Percentiles rank a stretch among this genome's conserved stretches.
Conservation (phyloP, 2,329 filamentous ascomycete genomes). For the Colletotrichum euphorbiae region DNA sequence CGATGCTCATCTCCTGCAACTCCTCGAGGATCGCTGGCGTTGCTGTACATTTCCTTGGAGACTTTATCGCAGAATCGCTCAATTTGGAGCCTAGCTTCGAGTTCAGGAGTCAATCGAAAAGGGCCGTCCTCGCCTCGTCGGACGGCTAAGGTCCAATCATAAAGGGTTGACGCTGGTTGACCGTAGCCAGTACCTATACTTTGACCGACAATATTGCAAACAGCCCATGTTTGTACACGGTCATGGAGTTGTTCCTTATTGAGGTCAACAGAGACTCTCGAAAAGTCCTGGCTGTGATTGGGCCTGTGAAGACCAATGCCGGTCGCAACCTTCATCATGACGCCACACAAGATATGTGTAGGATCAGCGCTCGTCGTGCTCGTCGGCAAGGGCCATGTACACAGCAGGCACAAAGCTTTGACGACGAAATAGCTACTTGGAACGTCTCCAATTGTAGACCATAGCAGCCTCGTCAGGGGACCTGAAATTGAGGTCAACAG, state of each 20-base stretch:
- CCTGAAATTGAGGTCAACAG: conserved; percentile 76
- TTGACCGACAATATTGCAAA: conserved; percentile 87
- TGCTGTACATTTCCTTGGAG: conserved; percentile 83
- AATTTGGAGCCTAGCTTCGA: conserved; percentile 76
- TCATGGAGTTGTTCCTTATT: conserved; percentile 84
- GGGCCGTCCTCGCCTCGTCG: conserved; percentile 70
- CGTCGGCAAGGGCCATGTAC: conserved; percentile 86
- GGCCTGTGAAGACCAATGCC: conserved; percentile 85
- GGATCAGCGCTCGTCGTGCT: conserved; percentile 84
- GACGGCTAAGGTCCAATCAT: conserved; percentile 78
- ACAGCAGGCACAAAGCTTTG: conserved; percentile 83
- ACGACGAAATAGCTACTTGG: conserved; percentile 84
- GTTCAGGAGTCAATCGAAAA: conserved; percentile 69
- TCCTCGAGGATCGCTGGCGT: conserved; percentile 77
- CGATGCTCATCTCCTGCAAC: conserved; percentile 75
- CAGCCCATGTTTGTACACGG: conserved; percentile 83
- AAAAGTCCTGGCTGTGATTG: conserved; percentile 86
- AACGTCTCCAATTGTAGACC: conserved; percentile 81
- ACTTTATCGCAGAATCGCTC: conserved; percentile 83
- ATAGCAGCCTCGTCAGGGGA: conserved; percentile 77
- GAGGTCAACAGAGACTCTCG: conserved; percentile 77
- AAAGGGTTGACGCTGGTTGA: conserved; percentile 81
- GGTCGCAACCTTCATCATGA: conserved; percentile 90
- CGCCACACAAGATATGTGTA: conserved; percentile 82
- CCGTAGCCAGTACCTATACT: conserved; percentile 86